Conservation (phyloP, 345 rosid species). For the Pugionium cornutum region DNA sequence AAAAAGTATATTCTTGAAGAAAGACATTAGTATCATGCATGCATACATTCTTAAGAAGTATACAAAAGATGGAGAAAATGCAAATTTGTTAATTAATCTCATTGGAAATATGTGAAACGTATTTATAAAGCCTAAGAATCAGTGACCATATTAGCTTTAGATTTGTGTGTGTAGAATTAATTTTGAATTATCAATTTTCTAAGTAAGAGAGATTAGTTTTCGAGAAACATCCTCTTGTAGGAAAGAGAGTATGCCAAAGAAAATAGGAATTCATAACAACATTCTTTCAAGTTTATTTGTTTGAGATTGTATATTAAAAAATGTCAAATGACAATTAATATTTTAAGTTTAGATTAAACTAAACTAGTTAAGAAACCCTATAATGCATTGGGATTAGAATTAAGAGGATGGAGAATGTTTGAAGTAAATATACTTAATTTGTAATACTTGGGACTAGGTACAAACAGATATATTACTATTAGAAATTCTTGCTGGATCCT, state of each 20-base stretch:
- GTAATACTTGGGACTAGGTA: constrained; percentile 31
- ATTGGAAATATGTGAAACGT: constrained; percentile 34
- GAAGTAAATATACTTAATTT: constrained; percentile 8
- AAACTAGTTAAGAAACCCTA: constrained; percentile 17
- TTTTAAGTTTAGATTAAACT: constrained; percentile 21
- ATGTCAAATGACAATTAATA: constrained; percentile 16
- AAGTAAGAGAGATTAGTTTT: constrained; percentile 31
- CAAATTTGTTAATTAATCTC: constrained; percentile 19
- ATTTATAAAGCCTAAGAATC: constrained; percentile 34
- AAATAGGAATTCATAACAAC: constrained; percentile 26
- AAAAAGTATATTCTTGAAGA: neutral
- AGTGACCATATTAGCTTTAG: constrained; percentile 26
- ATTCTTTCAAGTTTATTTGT: constrained; percentile 34
- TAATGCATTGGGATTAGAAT: constrained; percentile 35
- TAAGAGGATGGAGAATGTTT: constrained; percentile 20
- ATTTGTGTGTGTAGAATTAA: neutral
- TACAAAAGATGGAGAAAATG: constrained; percentile 21
- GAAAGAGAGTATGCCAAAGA: constrained; percentile 23
- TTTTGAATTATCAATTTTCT: neutral
- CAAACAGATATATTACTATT: neutral
- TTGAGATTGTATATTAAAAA: constrained; percentile 12
- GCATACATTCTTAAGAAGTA: neutral
- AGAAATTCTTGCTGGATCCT: neutral
- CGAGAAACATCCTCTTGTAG: constrained; percentile 41
- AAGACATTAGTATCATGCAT: neutral